Percentiles rank a stretch among this genome's conserved stretches.
Conservation (phyloP, 495 filamentous ascomycete genomes). For the Lepraria neglecta region DNA sequence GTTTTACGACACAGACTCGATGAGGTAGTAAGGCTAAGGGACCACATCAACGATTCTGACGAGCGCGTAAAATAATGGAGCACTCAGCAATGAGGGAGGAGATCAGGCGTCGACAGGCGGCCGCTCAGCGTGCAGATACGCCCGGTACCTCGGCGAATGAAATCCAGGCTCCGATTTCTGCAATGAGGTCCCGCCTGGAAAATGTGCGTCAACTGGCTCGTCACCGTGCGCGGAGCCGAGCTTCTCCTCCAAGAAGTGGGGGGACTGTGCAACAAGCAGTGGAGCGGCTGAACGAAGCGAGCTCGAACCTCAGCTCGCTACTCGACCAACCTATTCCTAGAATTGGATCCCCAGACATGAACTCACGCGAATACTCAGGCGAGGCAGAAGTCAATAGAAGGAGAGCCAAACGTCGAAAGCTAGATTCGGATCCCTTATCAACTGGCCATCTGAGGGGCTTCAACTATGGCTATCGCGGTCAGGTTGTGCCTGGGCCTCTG, state of each 20-base stretch:
- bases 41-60: constrained; percentile 14
- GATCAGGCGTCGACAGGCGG: constrained; percentile 11
- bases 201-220: constrained; percentile 11
- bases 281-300: constrained; percentile 37
- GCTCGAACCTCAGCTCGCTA: constrained; percentile 42
- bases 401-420: constrained; percentile 65
- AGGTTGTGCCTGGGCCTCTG: constrained; percentile 70
- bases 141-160: constrained; percentile 1
- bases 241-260: constrained; percentile 21
- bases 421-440: constrained; percentile 55
- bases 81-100: constrained; percentile 16
- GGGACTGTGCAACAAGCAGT: constrained; percentile 28
- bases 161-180: constrained; percentile 24
- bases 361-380: constrained; percentile 34
- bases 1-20: constrained; percentile 10
- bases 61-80: constrained; percentile 15
- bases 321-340: constrained; percentile 43
- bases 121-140: constrained; percentile 2
- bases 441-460: constrained; percentile 50
- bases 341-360: constrained; percentile 36
- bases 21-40: constrained; percentile 11
- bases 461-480: constrained; percentile 74
- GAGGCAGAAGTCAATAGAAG: constrained; percentile 40
- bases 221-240: constrained; percentile 24
- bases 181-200: constrained; percentile 21